Evolutionary conservation across 1,139 yeast species (phyloP).

Genomic region (Debaryomyces psychrophilus): DNA sequence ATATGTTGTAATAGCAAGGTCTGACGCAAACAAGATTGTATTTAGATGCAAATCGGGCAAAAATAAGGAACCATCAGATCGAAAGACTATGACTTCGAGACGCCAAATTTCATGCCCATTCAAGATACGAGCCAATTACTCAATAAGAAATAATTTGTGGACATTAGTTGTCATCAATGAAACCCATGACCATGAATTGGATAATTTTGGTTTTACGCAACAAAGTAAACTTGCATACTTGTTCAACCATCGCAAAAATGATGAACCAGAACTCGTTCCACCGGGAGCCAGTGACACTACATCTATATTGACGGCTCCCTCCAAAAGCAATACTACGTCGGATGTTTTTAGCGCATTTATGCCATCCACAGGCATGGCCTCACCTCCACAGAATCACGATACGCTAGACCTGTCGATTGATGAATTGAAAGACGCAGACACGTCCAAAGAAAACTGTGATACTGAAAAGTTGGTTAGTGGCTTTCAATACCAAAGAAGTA

Average conservation of each 20-base stretch:
- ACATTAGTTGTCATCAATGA: conserved; percentile 62
- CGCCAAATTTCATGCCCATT: conserved; percentile 59
- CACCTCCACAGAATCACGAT: conserved; percentile 4
- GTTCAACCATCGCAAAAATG: conserved; percentile 1
- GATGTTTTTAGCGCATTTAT: conserved; percentile 11
- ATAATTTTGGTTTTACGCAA: conserved; percentile 2
- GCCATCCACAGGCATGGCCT: conserved; percentile 8
- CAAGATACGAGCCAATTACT: conserved; percentile 67
- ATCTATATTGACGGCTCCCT: not conserved
- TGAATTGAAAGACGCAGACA: not conserved
- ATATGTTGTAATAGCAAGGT: conserved; percentile 66
- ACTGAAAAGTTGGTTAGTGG: not conserved
- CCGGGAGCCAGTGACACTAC: not conserved
- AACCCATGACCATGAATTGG: conserved; percentile 45
- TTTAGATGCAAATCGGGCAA: conserved; percentile 60
- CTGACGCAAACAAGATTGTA: conserved; percentile 68
- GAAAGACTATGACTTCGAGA: conserved; percentile 19
- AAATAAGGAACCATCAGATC: conserved; percentile 21
- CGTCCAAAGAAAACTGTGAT: not conserved
- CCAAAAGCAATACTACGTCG: not conserved
- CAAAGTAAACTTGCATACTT: conserved; percentile 2
- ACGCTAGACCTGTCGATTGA: not conserved
- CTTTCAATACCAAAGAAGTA: not conserved
- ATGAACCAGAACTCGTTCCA: not conserved
- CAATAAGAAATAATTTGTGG: conserved; percentile 60